Base-by-base conservation (phyloP, 129 eudicot species). In the Apium graveolens region DNA sequence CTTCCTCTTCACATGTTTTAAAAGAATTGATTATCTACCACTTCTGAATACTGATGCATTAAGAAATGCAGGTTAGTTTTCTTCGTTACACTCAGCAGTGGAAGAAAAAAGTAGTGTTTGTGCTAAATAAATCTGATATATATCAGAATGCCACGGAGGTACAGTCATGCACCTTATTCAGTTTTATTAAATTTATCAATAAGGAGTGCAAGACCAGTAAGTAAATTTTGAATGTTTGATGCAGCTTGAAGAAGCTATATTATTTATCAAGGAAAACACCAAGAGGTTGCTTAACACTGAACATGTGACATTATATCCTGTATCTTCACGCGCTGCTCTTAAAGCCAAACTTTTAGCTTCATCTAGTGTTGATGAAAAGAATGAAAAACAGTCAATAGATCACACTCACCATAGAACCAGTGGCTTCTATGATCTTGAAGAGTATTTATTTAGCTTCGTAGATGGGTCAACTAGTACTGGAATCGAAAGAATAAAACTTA, bases 11-110 rank as follows among this genome's bases (percentile, higher is more conserved):
- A 69, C 74, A 35, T 69, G 14, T 48, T n/a, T 32, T 49, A 60
- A 16, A n/a, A 63, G 11, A 65, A 20, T 80, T 83, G 80, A 86
- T 81, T 78, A 24, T 70, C 63, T 41, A 77, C 62, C 12, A 27
- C 39, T 77, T n/a, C 34, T 87, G 81, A 7, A 55, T n/a, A n/a
- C 32, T 60, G 32, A 70, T 81, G 79, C 76, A 71, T 85, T 53
- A 55, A 79, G 78, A 69, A 77, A 84, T 62, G 60, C 85, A 95
- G 98, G 97, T 95, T 83, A 60, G 86, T 75, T 95, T 95, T 88
- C 89, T 95, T 37, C 96, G 94, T 63, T 95, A 95, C 78, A 95
- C 91, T 76, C 98, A 95, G 57, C 96, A 95, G 72, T 95, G 98
- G 98, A 95, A 90, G 97, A 95, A 95, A 82, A 95, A 81, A 79